Evolutionary conservation across 2,329 filamentous ascomycete genomes (phyloP), one percentile per base, ranked within the genome.

Genomic region (Penicillium sp.): DNA sequence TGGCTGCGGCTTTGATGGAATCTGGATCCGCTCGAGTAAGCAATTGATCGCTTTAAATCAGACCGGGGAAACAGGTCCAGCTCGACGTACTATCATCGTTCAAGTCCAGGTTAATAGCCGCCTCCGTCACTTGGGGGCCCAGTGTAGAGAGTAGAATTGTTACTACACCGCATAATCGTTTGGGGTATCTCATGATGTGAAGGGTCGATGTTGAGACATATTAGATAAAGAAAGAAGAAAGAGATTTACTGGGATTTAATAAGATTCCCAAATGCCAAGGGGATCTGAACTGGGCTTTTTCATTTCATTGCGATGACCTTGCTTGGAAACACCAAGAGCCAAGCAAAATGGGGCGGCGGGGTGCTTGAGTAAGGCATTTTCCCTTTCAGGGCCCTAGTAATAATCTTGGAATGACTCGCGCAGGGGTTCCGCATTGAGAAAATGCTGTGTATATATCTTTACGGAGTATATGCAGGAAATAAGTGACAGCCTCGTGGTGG

Each of bases 1-100:
- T 70, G 10, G 76, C 72, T 11, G 74, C 73, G 57, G 68, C 58
- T 52, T 74, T 77, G 57, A 79, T 77, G 7, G 74, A 76, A 16
- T 73, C 76, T 63, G 35, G n/a, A 40, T 41, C 29, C 4, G 27
- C 50, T 30, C 10, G 44, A 32, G 9, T 32, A 6, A 34, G 16
- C 44, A 35, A 11, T 18, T 13, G 13, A 4, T 4, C n/a, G 11
- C 18, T 13, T 9, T 39, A 6, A 14, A 9, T 29, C 8, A 8
- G 34, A 34, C 13, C 9, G 32, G 23, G 23, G 23, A 23, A 23
- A 23, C 5, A 23, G 23, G 23, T 34, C 11, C 2, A 13, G 11
- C 34, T 30, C 7, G 4, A 51, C 64, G 43, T 58, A 66, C 73
- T 55, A 55, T 61, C 53, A 56, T 61, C 56, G 36, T 59, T 55